Conservation (phyloP, 495 filamentous ascomycete genomes). For the Podospora bellae-mahoneyi region DNA sequence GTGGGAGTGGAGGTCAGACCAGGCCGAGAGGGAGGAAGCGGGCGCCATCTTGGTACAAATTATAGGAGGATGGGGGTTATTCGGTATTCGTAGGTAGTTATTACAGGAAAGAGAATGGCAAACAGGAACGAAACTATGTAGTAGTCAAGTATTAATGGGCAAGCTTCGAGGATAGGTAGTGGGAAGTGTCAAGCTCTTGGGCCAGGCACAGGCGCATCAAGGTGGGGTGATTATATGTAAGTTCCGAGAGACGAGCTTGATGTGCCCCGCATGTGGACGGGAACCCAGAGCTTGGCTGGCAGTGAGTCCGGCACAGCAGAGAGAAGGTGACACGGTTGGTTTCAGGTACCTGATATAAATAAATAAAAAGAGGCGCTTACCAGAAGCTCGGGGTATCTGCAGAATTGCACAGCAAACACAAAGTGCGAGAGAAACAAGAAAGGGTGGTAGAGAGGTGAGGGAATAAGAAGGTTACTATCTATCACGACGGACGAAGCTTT, state of each 20-base stretch:
- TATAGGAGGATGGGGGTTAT: too few relatives aligned
- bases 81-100: background rate
- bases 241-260: conserved; percentile 8
- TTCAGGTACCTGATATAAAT: background rate
- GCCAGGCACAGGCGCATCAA: conserved; percentile 7
- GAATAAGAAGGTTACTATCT: background rate
- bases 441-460: background rate
- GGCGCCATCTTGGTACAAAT: conserved; percentile 50
- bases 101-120: background rate
- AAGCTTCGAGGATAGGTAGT: background rate
- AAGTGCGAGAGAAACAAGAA: background rate
- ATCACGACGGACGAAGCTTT: background rate
- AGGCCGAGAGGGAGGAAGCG: conserved; percentile 75
- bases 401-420: background rate
- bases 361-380: background rate
- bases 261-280: conserved; percentile 18
- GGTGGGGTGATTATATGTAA: conserved; percentile 22
- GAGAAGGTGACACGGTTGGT: conserved; percentile 1
- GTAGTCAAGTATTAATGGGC: background rate
- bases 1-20: conserved; percentile 85
- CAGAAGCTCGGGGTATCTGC: background rate
- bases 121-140: background rate
- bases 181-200: conserved; percentile 12
- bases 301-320: conserved; percentile 12
- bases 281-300: conserved; percentile 9